These are phyloP conservation scores for Stylonectria norvegica DNA, from an alignment of 2,329 filamentous ascomycete species.

Conservation along the genomic window DNA sequence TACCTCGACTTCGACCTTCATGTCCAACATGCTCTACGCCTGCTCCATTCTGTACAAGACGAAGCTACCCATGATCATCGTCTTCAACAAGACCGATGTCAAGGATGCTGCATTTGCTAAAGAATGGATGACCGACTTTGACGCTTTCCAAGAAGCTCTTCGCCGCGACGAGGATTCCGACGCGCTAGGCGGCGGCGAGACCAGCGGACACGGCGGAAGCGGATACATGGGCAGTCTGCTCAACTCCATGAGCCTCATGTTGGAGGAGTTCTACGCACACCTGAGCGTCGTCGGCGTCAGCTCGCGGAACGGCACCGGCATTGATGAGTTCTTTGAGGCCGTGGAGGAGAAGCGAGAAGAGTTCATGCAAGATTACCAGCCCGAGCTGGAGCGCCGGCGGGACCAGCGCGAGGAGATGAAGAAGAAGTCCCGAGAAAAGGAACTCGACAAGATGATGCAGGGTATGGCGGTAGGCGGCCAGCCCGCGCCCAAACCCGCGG, in stretches of 20 bases:
- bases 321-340: slow-evolving; percentile 90
- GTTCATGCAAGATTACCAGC: slow-evolving; percentile 86
- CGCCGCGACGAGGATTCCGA: slow-evolving; percentile 75
- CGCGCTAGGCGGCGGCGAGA: slow-evolving; percentile 70
- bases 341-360: slow-evolving; percentile 84
- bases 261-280: slow-evolving; percentile 97
- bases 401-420: slow-evolving; percentile 74
- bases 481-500: slow-evolving; percentile 36
- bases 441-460: slow-evolving; percentile 90
- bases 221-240: slow-evolving; percentile 95
- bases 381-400: slow-evolving; percentile 78
- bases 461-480: slow-evolving; percentile 64
- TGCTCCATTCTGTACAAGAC: slow-evolving; percentile 99
- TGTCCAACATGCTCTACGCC: slow-evolving; percentile 99
- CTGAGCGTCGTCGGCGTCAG: slow-evolving; percentile 90
- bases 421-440: slow-evolving; percentile 67
- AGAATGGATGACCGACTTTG: slow-evolving; percentile 99
- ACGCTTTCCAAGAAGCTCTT: slow-evolving; percentile 86
- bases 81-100: slow-evolving; percentile 99
- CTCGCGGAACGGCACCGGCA: slow-evolving; percentile 84
- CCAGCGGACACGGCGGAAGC: slow-evolving; percentile 66
- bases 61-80: slow-evolving; percentile 95
- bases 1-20: slow-evolving; percentile 91
- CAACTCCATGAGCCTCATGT: slow-evolving; percentile 96
- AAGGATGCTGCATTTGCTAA: slow-evolving; percentile 88